Evolutionary conservation across 352 stramenopile genomes (phyloP), one percentile per base, ranked within the genome.

Genomic region (Pythium guiyangense): DNA sequence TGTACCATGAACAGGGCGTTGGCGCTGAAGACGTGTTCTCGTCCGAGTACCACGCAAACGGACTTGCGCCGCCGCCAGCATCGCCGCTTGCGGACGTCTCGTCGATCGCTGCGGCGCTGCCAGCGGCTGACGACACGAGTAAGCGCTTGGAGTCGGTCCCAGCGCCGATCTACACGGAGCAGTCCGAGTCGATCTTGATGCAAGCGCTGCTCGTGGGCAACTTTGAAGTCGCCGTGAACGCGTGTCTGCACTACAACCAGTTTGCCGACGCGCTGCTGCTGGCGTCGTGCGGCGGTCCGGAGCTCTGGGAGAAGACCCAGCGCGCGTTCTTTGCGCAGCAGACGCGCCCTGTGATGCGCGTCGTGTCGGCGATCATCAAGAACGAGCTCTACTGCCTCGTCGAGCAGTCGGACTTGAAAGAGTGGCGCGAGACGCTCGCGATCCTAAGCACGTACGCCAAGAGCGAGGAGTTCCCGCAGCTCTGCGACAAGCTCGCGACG

Each of bases 391-490:
- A 62, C 27, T 69, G 74, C 18, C 76, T 95, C 26, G 86, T 86
- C 18, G 89, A 96, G 29, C 70, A 97, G 37, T 96, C 90, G 1
- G 85, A 98, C 60, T 73, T 97, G n/a, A 61, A 64, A 17, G 92
- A 97, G 46, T 99, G 97, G 97, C 86, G 90, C 53, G 96, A 99
- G 66, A 99, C 97, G 18, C 68, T 99, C 26, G 96, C 97, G 4
- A 98, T 99, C 55, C 66, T 99, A 44, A 98, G 88, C 26, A 99
- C 96, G 3, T 99, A 99, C 72, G 95, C 87, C 22, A 97, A 98
- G 69, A 96, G 87, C 47, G 94, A 99, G 48, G 92, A 99, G 73
- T 99, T 99, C 63, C 89, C 94, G 37, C 74, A 63, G 31, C 82
- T 99, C 27, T 99, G 96, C 63, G 91, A 98, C 60, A 86, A 90